Evolutionary conservation across 2,329 filamentous ascomycete genomes (phyloP).

Genomic region (Aureobasidium lini): DNA sequence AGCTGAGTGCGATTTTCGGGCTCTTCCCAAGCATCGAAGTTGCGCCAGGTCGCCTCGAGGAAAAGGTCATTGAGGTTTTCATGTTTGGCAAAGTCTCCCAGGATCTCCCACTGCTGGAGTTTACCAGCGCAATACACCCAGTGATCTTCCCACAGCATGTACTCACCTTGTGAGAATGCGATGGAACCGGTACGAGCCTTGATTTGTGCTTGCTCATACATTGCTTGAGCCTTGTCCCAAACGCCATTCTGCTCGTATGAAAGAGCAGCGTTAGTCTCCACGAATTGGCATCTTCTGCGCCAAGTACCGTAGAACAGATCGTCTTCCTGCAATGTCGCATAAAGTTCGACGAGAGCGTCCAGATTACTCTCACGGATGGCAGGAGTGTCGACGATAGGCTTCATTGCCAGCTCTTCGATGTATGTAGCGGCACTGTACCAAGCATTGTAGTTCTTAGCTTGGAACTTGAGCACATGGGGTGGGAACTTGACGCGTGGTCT

Average conservation of each 20-base stretch:
- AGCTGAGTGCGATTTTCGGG: constrained; percentile 80
- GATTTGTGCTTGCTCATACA: constrained; percentile 95
- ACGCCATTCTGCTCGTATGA: constrained; percentile 99
- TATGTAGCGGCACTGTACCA: constrained; percentile 95
- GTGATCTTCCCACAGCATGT: constrained; percentile 99
- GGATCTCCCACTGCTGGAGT: constrained; percentile 96
- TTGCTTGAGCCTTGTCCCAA: constrained; percentile 97
- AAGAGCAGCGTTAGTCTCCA: constrained; percentile 93
- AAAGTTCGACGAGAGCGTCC: constrained; percentile 90
- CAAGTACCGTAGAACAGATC: constrained; percentile 97
- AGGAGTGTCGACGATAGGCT: constrained; percentile 74
- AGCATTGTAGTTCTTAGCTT: constrained; percentile 86
- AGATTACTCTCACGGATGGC: constrained; percentile 87
- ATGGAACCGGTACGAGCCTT: constrained; percentile 95
- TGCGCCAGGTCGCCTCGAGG: constrained; percentile 90
- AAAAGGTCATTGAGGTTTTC: constrained; percentile 97
- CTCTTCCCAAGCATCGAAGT: constrained; percentile 89
- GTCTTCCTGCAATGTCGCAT: constrained; percentile 83
- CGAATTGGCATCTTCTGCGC: constrained; percentile 88
- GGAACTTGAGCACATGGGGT: constrained; percentile 90
- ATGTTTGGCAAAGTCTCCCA: constrained; percentile 96
- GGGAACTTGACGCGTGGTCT: constrained; percentile 87
- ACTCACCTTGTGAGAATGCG: constrained; percentile 92
- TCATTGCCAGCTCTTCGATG: constrained; percentile 81
- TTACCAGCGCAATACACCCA: constrained; percentile 98